Evolutionary conservation across 1,139 yeast genomes (phyloP), one percentile per base, ranked within the genome.

Genomic region (Kodamaea suecica): DNA sequence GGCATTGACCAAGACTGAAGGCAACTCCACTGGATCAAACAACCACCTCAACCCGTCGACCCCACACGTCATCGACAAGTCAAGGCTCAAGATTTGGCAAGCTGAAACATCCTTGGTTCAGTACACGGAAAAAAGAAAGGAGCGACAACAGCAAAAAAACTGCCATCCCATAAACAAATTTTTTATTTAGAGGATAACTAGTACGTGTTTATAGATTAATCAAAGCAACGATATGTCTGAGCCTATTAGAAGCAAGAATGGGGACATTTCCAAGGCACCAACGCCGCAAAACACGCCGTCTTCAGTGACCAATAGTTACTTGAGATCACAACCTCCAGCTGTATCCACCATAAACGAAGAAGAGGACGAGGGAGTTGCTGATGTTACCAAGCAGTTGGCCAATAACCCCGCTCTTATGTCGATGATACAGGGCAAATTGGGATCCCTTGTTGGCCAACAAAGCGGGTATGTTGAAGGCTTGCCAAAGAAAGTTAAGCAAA

Each of bases 201-300:
- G n/a, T n/a, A n/a, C n/a, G n/a, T n/a, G n/a, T n/a, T n/a, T n/a
- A n/a, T n/a, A n/a, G n/a, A n/a, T n/a, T n/a, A n/a, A 29, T 33
- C 31, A 34, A 42, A 10, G 15, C 38, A n/a, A n/a, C n/a, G n/a
- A n/a, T n/a, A 80, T 80, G 86, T 69, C 82, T 40, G 86, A 76
- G 61, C 86, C 85, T 33, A 80, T 80, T 57, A 78, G 78, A 64
- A 73, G 66, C 61, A 75, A 80, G 55, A 64, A 78, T 48, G 82
- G 83, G 55, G 87, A 85, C 57, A 79, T 88, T 49, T 84, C 95
- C 48, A 80, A 83, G 56, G 98, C 98, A 4, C 98, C 99, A 33
- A 92, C 99, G 2, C 99, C 99, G 9, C 98, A 94, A 59, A 92
- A 92, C 71, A 92, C 99, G 1, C 99, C 99, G 16, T 85, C 97